Evolutionary conservation across 768 basidiomycete genomes (phyloP).

Genomic region (Tricholoma sp.): DNA sequence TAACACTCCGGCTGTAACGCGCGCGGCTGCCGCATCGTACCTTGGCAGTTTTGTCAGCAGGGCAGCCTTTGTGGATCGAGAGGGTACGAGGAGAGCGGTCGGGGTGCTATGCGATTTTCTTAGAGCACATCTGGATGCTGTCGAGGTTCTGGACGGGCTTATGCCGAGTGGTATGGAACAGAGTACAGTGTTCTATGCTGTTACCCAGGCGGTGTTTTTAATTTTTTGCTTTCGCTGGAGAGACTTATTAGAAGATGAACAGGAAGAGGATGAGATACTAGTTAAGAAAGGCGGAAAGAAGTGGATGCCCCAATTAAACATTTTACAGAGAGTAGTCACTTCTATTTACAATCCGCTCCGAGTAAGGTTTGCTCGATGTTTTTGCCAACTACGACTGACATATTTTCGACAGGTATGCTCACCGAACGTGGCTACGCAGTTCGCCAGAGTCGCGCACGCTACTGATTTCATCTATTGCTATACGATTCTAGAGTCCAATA

Average conservation of each 20-base stretch:
- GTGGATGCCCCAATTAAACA: conserved; percentile 81
- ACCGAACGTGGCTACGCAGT: conserved; percentile 84
- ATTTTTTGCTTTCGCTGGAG: conserved; percentile 99
- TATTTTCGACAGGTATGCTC: conserved; percentile 67
- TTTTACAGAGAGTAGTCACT: conserved; percentile 74
- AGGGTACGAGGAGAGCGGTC: conserved; percentile 68
- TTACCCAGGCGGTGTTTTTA: conserved; percentile 86
- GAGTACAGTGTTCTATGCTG: conserved; percentile 85
- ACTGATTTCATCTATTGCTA: conserved; percentile 94
- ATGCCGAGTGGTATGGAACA: conserved; percentile 27
- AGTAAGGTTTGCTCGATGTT: conserved; percentile 34
- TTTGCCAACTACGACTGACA: background rate
- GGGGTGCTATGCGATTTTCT: conserved; percentile 86
- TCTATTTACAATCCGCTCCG: conserved; percentile 88
- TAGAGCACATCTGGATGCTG: conserved; percentile 67
- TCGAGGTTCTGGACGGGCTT: conserved; percentile 42
- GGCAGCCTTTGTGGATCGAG: conserved; percentile 78
- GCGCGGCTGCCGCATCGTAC: conserved; percentile 91
- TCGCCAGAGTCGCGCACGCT: conserved; percentile 87
- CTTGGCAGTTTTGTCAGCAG: conserved; percentile 90
- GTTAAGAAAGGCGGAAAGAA: conserved; percentile 38
- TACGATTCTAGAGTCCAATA: conserved; percentile 87
- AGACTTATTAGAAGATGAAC: conserved; percentile 65
- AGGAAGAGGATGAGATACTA: conserved; percentile 45
- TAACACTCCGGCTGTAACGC: conserved; percentile 63